Evolutionary conservation across 768 basidiomycete genomes (phyloP).

Genomic region (Terana coerulea): DNA sequence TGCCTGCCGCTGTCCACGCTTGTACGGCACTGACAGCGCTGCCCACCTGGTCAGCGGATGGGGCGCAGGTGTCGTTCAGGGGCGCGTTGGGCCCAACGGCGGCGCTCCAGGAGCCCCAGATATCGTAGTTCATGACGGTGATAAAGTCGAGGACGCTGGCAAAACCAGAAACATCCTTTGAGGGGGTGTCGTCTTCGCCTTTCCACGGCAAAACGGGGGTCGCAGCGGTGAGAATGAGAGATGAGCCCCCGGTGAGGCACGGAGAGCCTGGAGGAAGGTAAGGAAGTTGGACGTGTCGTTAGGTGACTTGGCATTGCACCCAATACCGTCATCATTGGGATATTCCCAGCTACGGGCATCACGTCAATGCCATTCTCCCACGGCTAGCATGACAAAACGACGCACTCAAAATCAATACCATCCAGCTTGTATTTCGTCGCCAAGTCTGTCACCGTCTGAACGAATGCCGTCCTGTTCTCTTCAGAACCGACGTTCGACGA

Average conservation of each 20-base stretch:
- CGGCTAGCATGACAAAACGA: too few species aligned
- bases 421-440: constrained; percentile 47
- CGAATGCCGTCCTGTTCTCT: constrained; percentile 54
- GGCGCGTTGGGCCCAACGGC: constrained; percentile 82
- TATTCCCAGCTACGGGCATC: constrained; percentile 72
- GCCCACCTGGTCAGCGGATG: constrained; percentile 53
- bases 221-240: constrained; percentile 71
- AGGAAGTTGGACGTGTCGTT: constrained; percentile 80
- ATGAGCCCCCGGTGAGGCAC: constrained; percentile 45
- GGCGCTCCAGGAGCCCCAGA: constrained; percentile 46
- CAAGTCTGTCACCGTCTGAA: constrained; percentile 47
- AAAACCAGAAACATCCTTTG: constrained; percentile 62
- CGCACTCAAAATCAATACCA: constrained; percentile 70
- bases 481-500: constrained; percentile 50
- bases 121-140: constrained; percentile 68
- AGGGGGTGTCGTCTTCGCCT: constrained; percentile 50
- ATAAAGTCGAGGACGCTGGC: constrained; percentile 73
- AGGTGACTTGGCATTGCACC: constrained; percentile 60
- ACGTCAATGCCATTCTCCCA: too few species aligned
- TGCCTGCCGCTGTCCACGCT: constrained; percentile 74
- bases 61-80: constrained; percentile 71
- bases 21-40: constrained; percentile 73
- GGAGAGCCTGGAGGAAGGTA: constrained; percentile 67
- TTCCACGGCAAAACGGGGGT: constrained; percentile 63
- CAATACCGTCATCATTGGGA: constrained; percentile 62